These are phyloP conservation scores for Fusarium longipes DNA, from an alignment of 2,329 filamentous ascomycete genomes.

Conservation along the genomic window DNA sequence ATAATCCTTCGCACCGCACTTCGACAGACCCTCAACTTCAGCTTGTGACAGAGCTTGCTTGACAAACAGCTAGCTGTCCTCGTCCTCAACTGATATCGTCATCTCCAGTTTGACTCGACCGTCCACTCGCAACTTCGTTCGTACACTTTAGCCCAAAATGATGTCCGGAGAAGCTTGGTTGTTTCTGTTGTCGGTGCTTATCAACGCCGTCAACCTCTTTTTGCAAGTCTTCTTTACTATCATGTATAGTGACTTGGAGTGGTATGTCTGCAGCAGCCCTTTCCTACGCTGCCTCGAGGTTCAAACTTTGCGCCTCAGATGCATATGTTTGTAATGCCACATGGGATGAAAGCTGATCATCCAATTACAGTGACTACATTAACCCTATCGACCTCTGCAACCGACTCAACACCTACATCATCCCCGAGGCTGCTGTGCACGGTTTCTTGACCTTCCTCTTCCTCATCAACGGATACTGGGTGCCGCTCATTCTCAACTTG, in stretches of 20 bases:
- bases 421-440: constrained; percentile 97
- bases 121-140: constrained; percentile 9
- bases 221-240: constrained; percentile 99
- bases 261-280: constrained; percentile 68
- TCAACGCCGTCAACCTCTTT: constrained; percentile 99
- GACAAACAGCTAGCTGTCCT: constrained; percentile 41
- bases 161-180: constrained; percentile 99
- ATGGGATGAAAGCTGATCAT: constrained; percentile 32
- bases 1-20: constrained; percentile 30
- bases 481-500: constrained; percentile 90
- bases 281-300: constrained; percentile 9
- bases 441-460: constrained; percentile 96
- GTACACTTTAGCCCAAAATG: constrained; percentile 46
- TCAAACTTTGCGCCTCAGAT: constrained; percentile 33
- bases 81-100: constrained; percentile 38
- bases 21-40: constrained; percentile 11
- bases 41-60: constrained; percentile 47
- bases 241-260: constrained; percentile 99
- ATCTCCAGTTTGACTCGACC: constrained; percentile 20
- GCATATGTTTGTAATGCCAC: constrained; percentile 17
- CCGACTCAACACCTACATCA: constrained; percentile 99
- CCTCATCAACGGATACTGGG: constrained; percentile 98
- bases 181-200: constrained; percentile 96
- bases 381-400: constrained; percentile 99
- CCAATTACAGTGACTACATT: constrained; percentile 86